A percentile compares a stretch with the other conserved stretches of the same genome.
These are phyloP conservation scores for Hirsutella thompsonii DNA, from an alignment of 2,329 filamentous ascomycete genomes.

Conservation along the genomic window DNA sequence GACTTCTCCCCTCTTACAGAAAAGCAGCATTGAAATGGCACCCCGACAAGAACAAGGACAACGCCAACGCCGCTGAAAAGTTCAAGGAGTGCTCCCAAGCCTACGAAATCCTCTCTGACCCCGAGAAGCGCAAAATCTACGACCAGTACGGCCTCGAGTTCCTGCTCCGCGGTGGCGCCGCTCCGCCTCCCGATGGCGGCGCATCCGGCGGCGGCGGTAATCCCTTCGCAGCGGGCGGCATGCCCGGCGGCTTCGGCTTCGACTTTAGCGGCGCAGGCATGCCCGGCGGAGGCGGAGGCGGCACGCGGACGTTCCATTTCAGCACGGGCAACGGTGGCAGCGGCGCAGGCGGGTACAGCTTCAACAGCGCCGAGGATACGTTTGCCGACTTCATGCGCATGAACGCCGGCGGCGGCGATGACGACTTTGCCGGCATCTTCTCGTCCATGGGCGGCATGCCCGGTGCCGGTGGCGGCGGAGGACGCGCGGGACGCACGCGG, in stretches of 20 bases:
- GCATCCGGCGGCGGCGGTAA: slow-evolving; percentile 43
- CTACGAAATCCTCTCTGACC: slow-evolving; percentile 94
- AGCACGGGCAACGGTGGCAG: slow-evolving; percentile 40
- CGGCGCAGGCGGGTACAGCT: slow-evolving; percentile 57
- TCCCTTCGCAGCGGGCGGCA: slow-evolving; percentile 44
- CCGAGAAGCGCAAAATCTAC: slow-evolving; percentile 91
- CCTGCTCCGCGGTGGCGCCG: slow-evolving; percentile 65
- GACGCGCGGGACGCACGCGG: slow-evolving; percentile 24
- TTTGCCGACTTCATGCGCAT: slow-evolving; percentile 70
- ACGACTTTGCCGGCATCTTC: slow-evolving; percentile 43
- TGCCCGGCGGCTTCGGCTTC: slow-evolving; percentile 43
- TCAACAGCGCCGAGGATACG: slow-evolving; percentile 72
- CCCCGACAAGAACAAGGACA: slow-evolving; percentile 96
- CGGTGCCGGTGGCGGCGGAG: slow-evolving; percentile 11
- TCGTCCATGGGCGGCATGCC: slow-evolving; percentile 28
- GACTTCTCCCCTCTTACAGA: slow-evolving; percentile 30
- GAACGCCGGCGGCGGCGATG: slow-evolving; percentile 28
- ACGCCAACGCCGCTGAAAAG: slow-evolving; percentile 72
- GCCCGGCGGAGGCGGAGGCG: slow-evolving; percentile 27
- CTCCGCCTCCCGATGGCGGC: slow-evolving; percentile 50
- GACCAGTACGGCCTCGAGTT: slow-evolving; percentile 93
- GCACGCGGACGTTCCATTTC: slow-evolving; percentile 51
- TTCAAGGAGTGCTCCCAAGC: slow-evolving; percentile 98
- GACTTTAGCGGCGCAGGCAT: slow-evolving; percentile 35
- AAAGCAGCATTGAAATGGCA: slow-evolving; percentile 88